phyloP scores from a whole-genome alignment of 1,284 basidiomycete genomes.

The Pseudozyma tsukubaensis region DNA sequence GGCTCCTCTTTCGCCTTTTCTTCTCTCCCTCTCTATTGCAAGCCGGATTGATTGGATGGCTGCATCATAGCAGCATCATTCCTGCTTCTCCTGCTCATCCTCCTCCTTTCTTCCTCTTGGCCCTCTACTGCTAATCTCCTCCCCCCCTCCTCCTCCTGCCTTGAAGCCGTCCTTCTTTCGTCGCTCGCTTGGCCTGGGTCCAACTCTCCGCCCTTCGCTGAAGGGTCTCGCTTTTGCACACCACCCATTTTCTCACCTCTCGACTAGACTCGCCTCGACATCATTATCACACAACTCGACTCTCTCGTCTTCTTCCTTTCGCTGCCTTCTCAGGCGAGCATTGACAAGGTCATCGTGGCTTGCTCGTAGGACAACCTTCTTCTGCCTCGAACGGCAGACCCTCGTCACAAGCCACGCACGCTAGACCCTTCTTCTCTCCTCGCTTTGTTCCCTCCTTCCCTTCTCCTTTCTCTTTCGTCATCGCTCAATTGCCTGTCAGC shows the following conservation, averaged over 20 bases:
- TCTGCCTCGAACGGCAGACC: constrained; percentile 1
- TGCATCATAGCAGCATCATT: constrained; percentile 34
- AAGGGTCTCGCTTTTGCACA: constrained; percentile 6
- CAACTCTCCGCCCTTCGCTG: constrained; percentile 12
- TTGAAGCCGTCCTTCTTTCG: neutral
- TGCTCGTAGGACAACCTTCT: neutral
- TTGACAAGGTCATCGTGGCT: constrained; percentile 4
- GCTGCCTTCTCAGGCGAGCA: too few species aligned
- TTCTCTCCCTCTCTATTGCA: constrained; percentile 1
- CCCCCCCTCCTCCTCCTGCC: neutral
- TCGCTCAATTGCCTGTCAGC: constrained; percentile 7
- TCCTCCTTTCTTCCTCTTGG: neutral
- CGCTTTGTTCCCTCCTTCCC: constrained; percentile 1
- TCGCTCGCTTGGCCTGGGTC: constrained; percentile 14
- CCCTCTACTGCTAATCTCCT: neutral
- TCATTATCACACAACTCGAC: neutral
- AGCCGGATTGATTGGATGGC: constrained; percentile 12
- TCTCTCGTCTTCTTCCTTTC: neutral
- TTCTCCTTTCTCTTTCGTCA: constrained; percentile 33
- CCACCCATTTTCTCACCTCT: constrained; percentile 8
- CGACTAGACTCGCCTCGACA: neutral
- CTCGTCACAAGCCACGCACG: constrained; percentile 33
- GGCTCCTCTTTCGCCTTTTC: neutral
- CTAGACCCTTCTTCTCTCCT: constrained; percentile 25
- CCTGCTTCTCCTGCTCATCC: neutral